phyloP scores from a whole-genome alignment of 2,329 filamentous ascomycete species.

The Diplodia intermedia region DNA sequence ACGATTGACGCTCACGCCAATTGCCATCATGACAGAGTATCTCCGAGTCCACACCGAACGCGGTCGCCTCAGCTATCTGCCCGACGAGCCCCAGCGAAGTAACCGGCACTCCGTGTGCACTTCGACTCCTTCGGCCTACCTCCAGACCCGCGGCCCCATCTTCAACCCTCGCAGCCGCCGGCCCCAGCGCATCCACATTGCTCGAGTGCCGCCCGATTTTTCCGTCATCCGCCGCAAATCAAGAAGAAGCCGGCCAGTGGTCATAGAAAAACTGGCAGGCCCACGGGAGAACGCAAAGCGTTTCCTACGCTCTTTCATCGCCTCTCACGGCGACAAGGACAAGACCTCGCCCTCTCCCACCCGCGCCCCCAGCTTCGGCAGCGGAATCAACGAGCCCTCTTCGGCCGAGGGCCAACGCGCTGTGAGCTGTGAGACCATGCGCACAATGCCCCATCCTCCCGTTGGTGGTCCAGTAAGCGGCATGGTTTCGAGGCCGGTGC shows the following conservation, averaged over 20 bases:
- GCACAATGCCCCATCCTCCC: slow-evolving; percentile 49
- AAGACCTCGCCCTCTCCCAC: slow-evolving; percentile 38
- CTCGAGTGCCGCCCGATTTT: slow-evolving; percentile 56
- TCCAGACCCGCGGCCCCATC: slow-evolving; percentile 36
- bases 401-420: slow-evolving; percentile 34
- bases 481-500: slow-evolving; percentile 49
- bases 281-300: slow-evolving; percentile 58
- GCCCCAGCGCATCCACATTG: slow-evolving; percentile 64
- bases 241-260: slow-evolving; percentile 43
- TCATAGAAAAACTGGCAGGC: slow-evolving; percentile 58
- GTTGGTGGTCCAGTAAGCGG: slow-evolving; percentile 49
- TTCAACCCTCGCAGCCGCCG: slow-evolving; percentile 61
- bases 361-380: slow-evolving; percentile 37
- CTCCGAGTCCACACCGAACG: slow-evolving; percentile 47
- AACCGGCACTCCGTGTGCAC: slow-evolving; percentile 37
- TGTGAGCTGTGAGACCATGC: slow-evolving; percentile 46
- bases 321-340: slow-evolving; percentile 41
- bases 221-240: slow-evolving; percentile 42
- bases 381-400: slow-evolving; percentile 11
- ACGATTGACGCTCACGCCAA: slow-evolving; percentile 36
- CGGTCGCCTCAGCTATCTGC: slow-evolving; percentile 48
- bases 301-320: slow-evolving; percentile 57
- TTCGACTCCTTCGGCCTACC: slow-evolving; percentile 25
- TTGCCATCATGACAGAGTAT: slow-evolving; percentile 48
- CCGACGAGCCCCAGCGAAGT: slow-evolving; percentile 42